Percentiles rank a stretch among this genome's conserved stretches.
phyloP scores from a whole-genome alignment of 148 eudicot genomes.

The Chenopodium album region DNA sequence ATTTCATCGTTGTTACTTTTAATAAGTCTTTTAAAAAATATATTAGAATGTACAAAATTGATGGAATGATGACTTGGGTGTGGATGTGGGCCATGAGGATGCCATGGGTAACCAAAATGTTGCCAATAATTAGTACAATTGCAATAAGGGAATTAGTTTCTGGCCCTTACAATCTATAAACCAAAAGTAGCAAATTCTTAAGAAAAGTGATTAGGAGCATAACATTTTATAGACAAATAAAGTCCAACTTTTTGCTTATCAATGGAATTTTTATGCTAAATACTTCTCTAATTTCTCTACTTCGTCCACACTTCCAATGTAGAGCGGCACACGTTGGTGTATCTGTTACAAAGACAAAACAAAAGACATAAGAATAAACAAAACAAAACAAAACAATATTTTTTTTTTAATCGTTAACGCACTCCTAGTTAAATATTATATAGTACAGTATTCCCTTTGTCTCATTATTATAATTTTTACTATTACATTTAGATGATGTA shows the following conservation, averaged over 20 bases:
- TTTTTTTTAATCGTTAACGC: too few relatives aligned
- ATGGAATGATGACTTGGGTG: too few relatives aligned
- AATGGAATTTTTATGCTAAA: slow-evolving; percentile 41
- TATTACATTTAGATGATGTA: too few relatives aligned
- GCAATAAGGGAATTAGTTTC: not conserved
- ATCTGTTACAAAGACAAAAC: slow-evolving; percentile 47
- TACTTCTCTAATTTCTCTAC: slow-evolving; percentile 92
- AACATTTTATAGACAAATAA: not conserved
- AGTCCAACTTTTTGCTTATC: not conserved
- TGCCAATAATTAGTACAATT: not conserved
- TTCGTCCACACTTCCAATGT: slow-evolving; percentile 85
- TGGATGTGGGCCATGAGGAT: too few relatives aligned
- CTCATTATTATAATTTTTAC: too few relatives aligned
- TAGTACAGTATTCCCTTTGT: too few relatives aligned
- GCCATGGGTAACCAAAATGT: too few relatives aligned
- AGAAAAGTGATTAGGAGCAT: not conserved
- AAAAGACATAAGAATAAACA: not conserved
- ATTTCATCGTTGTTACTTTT: too few relatives aligned
- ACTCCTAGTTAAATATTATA: too few relatives aligned
- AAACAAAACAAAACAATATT: not conserved
- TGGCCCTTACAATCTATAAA: not conserved
- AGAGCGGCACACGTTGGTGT: slow-evolving; percentile 92
- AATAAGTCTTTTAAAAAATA: too few relatives aligned
- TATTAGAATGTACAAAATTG: too few relatives aligned
- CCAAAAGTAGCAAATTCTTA: not conserved